Evolutionary conservation across 371 early-diverging fungal genomes (phyloP).

Genomic region (Zopfochytrium polystomum): DNA sequence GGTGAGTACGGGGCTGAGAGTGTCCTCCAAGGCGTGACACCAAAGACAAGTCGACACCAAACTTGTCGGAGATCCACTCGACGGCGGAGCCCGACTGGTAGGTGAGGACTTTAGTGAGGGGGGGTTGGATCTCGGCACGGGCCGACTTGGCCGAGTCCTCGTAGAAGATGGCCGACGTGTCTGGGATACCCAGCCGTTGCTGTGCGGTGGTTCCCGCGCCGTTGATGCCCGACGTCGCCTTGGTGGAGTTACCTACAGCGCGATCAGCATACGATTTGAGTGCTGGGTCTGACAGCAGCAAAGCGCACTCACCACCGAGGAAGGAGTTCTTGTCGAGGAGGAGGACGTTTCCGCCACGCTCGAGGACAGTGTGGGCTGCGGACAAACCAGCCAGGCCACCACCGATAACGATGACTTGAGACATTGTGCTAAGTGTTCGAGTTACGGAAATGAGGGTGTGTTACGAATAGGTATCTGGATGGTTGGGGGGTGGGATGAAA

Average conservation of each 20-base stretch:
- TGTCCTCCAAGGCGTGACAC: conserved; percentile 87
- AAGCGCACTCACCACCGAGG: conserved; percentile 66
- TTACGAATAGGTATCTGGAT: neutral
- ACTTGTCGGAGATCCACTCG: conserved; percentile 89
- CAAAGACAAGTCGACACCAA: conserved; percentile 79
- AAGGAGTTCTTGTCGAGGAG: conserved; percentile 87
- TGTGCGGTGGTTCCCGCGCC: conserved; percentile 84
- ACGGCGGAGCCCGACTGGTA: conserved; percentile 84
- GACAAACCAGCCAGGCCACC: conserved; percentile 89
- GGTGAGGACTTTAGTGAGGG: conserved; percentile 83
- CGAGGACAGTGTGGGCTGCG: conserved; percentile 81
- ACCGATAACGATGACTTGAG: conserved; percentile 81
- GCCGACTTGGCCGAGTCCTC: conserved; percentile 87
- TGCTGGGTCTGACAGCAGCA: neutral
- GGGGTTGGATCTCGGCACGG: conserved; percentile 76
- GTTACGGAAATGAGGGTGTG: neutral
- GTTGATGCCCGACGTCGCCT: conserved; percentile 98
- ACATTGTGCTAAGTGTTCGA: conserved; percentile 4
- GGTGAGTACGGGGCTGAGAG: conserved; percentile 84
- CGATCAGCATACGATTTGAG: neutral
- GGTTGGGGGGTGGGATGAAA: neutral
- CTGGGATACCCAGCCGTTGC: conserved; percentile 52
- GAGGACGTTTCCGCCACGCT: conserved; percentile 81
- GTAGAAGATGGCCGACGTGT: conserved; percentile 82
- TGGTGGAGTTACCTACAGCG: conserved; percentile 59